These are phyloP conservation scores for Fraxinus baroniana DNA, from an alignment of 305 asterid genomes.

Conservation along the genomic window DNA sequence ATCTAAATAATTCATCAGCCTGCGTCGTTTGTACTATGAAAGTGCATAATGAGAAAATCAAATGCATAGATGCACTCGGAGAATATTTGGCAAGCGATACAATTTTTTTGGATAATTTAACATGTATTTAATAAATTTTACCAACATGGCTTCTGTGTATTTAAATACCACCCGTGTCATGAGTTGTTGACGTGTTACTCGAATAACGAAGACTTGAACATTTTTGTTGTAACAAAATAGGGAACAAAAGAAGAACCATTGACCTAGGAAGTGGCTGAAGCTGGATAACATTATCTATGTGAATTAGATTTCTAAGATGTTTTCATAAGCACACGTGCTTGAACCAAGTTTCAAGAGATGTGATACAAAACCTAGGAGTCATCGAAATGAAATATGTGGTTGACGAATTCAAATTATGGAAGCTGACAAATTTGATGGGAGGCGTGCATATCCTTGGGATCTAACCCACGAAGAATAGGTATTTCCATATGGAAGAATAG, in stretches of 20 bases:
- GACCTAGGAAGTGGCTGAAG: not conserved
- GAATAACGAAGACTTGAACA: not conserved
- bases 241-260: not conserved
- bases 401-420: conserved; percentile 5
- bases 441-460: not conserved
- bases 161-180: too few species aligned
- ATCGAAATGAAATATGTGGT: conserved; percentile 17
- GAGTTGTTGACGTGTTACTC: not conserved
- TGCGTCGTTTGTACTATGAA: not conserved
- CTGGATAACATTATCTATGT: not conserved
- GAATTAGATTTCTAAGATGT: conserved; percentile 21
- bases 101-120: not conserved
- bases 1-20: not conserved
- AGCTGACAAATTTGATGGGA: conserved; percentile 17
- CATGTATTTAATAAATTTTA: not conserved
- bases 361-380: not conserved
- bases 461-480: not conserved
- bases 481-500: not conserved
- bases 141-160: too few species aligned
- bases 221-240: not conserved
- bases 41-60: not conserved
- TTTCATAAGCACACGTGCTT: not conserved
- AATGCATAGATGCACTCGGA: not conserved
- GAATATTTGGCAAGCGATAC: not conserved
- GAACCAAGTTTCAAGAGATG: conserved; percentile 8